Evolutionary conservation across 108 stramenopile genomes (phyloP).

Genomic region (Schizochytrium sp.): DNA sequence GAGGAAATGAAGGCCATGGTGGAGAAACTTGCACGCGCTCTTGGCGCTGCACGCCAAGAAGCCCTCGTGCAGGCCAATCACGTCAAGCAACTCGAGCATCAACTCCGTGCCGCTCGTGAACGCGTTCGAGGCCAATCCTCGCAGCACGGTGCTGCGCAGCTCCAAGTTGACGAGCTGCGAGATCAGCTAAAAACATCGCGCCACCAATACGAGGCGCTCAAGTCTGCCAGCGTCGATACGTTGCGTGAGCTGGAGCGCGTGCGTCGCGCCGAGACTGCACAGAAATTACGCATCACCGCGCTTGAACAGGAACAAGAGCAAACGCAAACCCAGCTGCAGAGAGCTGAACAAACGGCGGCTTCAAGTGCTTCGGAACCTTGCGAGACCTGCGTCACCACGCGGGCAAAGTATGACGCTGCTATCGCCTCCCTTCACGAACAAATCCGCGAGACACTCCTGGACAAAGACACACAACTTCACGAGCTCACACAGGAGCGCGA

Average conservation of each 20-base stretch:
- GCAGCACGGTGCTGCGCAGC: not conserved
- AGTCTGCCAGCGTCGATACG: not conserved
- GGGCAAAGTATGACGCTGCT: not conserved
- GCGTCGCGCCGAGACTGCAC: not conserved
- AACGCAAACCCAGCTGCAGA: not conserved
- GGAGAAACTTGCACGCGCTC: not conserved
- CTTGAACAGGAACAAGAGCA: too few relatives aligned
- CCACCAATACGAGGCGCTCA: not conserved
- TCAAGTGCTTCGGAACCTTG: not conserved
- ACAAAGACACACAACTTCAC: not conserved
- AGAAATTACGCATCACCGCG: not conserved
- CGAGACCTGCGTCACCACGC: not conserved
- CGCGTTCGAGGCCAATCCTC: not conserved
- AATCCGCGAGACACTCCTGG: not conserved
- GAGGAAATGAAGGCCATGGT: conserved; percentile 11
- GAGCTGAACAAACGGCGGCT: not conserved
- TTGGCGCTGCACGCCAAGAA: not conserved
- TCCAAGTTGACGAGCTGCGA: not conserved
- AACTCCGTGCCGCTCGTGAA: not conserved
- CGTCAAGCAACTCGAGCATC: not conserved
- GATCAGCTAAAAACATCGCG: not conserved
- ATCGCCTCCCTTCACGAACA: not conserved
- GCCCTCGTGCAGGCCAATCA: not conserved
- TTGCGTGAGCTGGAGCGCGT: not conserved
- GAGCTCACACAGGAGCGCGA: not conserved